Percentiles rank a stretch among this genome's conserved stretches.
Evolutionary conservation across 2,329 filamentous ascomycete genomes (phyloP).

Genomic region (Colletotrichum abscissum): DNA sequence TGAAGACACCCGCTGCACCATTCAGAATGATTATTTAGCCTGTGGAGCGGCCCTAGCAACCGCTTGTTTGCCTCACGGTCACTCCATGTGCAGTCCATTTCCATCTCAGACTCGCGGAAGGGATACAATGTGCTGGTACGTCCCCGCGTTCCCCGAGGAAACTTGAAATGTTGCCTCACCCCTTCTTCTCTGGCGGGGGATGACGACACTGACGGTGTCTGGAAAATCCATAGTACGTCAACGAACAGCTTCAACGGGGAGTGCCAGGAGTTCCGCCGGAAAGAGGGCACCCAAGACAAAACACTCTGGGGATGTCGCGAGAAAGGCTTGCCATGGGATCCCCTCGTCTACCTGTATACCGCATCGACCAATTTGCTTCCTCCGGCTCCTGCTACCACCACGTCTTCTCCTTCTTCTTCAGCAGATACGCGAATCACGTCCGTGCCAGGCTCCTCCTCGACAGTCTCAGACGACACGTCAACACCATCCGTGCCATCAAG

Average conservation of each 20-base stretch:
- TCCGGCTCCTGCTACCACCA: neutral
- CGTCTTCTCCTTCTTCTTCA: neutral
- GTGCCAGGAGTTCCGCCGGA: conserved; percentile 20
- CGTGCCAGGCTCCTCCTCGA: neutral
- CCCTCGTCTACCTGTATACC: conserved; percentile 6
- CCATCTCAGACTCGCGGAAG: neutral
- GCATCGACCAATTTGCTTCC: neutral
- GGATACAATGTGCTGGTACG: conserved; percentile 29
- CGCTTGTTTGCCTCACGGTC: neutral
- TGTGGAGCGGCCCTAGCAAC: neutral
- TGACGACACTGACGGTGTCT: neutral
- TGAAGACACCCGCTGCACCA: neutral
- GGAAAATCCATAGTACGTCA: neutral
- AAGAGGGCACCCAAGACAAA: conserved; percentile 10
- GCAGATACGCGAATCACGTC: neutral
- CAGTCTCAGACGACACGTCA: no score
- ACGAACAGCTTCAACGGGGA: neutral
- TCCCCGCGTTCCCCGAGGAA: neutral
- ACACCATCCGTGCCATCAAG: neutral
- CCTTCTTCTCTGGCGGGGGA: neutral
- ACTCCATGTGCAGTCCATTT: neutral
- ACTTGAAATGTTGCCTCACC: no score
- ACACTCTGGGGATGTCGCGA: conserved; percentile 23
- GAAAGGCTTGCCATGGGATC: neutral
- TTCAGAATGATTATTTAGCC: neutral